These are phyloP conservation scores for Kodamaea kakaduensis DNA, from an alignment of 805 yeast genomes.

Conservation along the genomic window DNA sequence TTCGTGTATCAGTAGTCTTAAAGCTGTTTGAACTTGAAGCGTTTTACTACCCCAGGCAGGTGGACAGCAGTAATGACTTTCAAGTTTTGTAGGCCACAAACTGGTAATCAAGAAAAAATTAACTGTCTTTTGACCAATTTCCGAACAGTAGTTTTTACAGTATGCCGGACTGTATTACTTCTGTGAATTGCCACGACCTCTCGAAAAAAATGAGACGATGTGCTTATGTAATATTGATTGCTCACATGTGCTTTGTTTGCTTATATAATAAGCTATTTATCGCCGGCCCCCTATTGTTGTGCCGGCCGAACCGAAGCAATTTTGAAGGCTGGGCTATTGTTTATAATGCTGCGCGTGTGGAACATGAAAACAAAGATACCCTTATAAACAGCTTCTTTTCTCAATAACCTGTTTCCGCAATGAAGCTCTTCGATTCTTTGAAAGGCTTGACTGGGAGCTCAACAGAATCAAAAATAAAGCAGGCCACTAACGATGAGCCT, in stretches of 20 bases:
- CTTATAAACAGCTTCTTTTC: not conserved
- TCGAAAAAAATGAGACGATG: not conserved
- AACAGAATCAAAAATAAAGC: conserved; percentile 16
- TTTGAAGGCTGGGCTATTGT: not conserved
- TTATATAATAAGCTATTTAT: not conserved
- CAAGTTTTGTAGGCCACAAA: not conserved
- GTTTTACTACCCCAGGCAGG: too few species aligned
- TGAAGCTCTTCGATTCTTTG: conserved; percentile 8
- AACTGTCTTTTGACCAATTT: conserved; percentile 15
- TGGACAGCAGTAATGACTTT: too few species aligned
- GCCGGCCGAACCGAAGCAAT: not conserved
- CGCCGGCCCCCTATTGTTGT: not conserved
- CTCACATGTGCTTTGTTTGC: not conserved
- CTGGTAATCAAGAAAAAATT: conserved; percentile 6
- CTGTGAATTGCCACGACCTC: not conserved
- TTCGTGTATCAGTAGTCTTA: too few species aligned
- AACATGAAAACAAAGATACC: not conserved
- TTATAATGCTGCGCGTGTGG: not conserved
- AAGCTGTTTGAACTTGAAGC: too few species aligned
- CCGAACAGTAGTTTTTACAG: conserved; percentile 9
- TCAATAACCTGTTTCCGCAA: not conserved
- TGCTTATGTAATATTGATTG: not conserved
- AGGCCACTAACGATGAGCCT: conserved; percentile 50
- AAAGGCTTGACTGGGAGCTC: conserved; percentile 11
- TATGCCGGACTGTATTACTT: not conserved